Evolutionary conservation across 805 yeast genomes (phyloP), one percentile per base, ranked within the genome.

Genomic region (Saccharomyces mikatae): DNA sequence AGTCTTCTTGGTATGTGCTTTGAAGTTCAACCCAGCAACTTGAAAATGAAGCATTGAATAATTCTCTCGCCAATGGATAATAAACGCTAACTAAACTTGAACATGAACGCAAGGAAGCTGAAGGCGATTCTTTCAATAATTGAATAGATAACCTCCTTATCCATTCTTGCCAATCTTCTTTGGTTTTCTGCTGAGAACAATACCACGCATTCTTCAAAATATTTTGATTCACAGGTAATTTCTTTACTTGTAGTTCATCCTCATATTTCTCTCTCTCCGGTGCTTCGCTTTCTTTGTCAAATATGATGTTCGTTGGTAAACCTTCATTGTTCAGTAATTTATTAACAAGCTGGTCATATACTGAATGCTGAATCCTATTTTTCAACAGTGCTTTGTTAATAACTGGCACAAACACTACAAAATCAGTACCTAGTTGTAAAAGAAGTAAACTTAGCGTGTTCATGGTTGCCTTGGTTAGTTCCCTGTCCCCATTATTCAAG

Each of bases 91-190:
- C 97, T 52, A 94, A 74, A 8, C 86, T 84, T 1, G 96, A 87
- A 67, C 99, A 94, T 0, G 97, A 96, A 60, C 97, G 78, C 46
- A 94, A 76, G 1, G 97, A 95, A 62, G 88, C 96, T 0, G 97
- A 89, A 1, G 99, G 96, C 36, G 96, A 88, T 66, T 91, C 96
- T 62, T 87, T 89, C 59, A 94, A 73, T 32, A 94, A 70, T 64
- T 90, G 97, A 52, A 89, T 86, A 61, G 94, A 84, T 49, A 94
- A 75, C 55, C 94, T 77, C 56, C 96, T 80, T 59, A 90, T 83
- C 99, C 99, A 94, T 65, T 94, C 98, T 62, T 87, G 92, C 99
- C 99, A 94, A 61, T 94, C 99, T 62, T 91, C 98, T 61, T 84
- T 84, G 0, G 97, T 89, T 52, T 95, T 80, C 59, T 92, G 81